Evolutionary conservation across 352 stramenopile species (phyloP).

Genomic region (Phytopythium boreale): DNA sequence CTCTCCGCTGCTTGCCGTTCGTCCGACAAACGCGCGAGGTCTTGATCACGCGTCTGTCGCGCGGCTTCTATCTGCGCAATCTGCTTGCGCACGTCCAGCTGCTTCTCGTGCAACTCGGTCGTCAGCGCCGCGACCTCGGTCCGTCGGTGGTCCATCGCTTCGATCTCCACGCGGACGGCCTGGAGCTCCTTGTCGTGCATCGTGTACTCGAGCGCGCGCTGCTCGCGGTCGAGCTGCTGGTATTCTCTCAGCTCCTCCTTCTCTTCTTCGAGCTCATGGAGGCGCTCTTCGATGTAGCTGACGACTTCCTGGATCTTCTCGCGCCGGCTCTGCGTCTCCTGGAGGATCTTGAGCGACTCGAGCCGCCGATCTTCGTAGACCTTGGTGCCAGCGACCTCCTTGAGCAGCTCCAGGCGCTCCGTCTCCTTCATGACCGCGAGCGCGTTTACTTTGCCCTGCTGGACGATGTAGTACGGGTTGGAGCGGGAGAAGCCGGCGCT

Average conservation of each 20-base stretch:
- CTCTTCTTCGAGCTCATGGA: constrained; percentile 97
- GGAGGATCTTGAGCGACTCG: constrained; percentile 96
- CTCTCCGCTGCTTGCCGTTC: constrained; percentile 52
- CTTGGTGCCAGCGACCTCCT: constrained; percentile 98
- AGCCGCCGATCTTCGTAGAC: constrained; percentile 98
- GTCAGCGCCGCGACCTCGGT: constrained; percentile 44
- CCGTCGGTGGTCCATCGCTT: constrained; percentile 66
- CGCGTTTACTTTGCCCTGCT: constrained; percentile 99
- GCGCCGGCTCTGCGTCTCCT: constrained; percentile 93
- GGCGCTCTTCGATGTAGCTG: constrained; percentile 91
- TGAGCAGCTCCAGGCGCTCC: constrained; percentile 96
- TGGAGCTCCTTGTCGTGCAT: constrained; percentile 91
- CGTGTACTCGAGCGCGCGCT: constrained; percentile 96
- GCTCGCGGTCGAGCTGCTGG: constrained; percentile 93
- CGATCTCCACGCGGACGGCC: constrained; percentile 52
- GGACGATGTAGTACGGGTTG: constrained; percentile 99
- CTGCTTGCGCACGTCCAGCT: constrained; percentile 48
- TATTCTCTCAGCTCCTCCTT: constrained; percentile 97
- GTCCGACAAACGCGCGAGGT: constrained; percentile 47
- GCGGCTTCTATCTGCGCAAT: constrained; percentile 52
- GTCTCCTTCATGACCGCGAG: constrained; percentile 98
- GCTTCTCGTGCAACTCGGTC: constrained; percentile 68
- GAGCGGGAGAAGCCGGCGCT: constrained; percentile 98
- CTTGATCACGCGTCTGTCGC: constrained; percentile 39
- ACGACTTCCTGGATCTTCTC: constrained; percentile 97